Evolutionary conservation across 148 eudicot species (phyloP).

Genomic region (Pouteria glomerata): DNA sequence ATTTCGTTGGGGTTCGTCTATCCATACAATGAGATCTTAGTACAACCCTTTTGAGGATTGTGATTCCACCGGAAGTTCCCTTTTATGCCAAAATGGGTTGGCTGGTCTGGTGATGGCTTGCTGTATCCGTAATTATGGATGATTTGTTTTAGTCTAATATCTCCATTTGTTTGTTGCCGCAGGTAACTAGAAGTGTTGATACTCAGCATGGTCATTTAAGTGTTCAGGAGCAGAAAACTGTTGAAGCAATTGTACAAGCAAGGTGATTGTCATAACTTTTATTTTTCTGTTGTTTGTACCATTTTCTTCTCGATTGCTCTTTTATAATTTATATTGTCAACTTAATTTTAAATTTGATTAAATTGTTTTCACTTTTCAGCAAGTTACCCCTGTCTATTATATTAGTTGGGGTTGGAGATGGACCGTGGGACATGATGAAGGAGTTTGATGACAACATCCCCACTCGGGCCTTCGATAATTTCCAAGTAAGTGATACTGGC

Average conservation of each 20-base stretch:
- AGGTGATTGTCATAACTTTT: constrained; percentile 61
- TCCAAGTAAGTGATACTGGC: constrained; percentile 53
- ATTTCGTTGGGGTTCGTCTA: too few relatives aligned
- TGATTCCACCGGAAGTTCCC: too few relatives aligned
- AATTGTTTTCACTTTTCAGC: constrained; percentile 47
- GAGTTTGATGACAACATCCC: constrained; percentile 97
- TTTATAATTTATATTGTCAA: constrained; percentile 7
- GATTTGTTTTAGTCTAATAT: too few relatives aligned
- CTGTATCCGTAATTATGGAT: too few relatives aligned
- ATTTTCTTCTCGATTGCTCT: background rate
- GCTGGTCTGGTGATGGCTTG: too few relatives aligned
- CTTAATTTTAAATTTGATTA: background rate
- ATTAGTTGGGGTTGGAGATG: constrained; percentile 98
- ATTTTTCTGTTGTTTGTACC: background rate
- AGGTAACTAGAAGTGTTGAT: constrained; percentile 98
- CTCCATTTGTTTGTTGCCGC: constrained; percentile 16
- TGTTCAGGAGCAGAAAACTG: constrained; percentile 85
- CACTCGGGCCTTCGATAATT: constrained; percentile 87
- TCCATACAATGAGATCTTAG: too few relatives aligned
- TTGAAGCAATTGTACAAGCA: constrained; percentile 82
- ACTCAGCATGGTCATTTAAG: constrained; percentile 67
- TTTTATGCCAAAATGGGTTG: too few relatives aligned
- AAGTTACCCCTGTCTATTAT: constrained; percentile 87
- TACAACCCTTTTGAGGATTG: too few relatives aligned
- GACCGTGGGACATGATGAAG: constrained; percentile 99